Evolutionary conservation across 1,284 basidiomycete genomes (phyloP).

Genomic region (Jaminaea rosea): DNA sequence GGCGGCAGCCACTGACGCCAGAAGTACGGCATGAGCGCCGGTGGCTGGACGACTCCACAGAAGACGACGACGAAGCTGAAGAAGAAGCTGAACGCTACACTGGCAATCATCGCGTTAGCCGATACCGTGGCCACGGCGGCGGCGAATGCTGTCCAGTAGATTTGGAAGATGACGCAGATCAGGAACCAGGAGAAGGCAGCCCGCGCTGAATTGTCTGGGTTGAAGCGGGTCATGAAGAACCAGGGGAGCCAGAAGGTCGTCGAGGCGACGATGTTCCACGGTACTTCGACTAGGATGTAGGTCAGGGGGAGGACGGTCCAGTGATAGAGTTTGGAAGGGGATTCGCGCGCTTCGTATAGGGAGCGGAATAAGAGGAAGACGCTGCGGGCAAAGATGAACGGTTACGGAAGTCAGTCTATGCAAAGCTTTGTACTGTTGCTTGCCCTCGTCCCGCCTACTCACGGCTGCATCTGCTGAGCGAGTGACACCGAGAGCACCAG

Average conservation of each 20-base stretch:
- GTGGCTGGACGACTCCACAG: constrained; percentile 50
- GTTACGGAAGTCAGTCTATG: too few species aligned
- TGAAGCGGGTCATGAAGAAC: constrained; percentile 33
- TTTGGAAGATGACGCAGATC: constrained; percentile 32
- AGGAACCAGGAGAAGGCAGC: constrained; percentile 25
- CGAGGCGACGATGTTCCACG: constrained; percentile 36
- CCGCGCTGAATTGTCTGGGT: constrained; percentile 6
- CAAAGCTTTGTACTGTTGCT: too few species aligned
- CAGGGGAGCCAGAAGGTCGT: constrained; percentile 37
- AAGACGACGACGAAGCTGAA: constrained; percentile 61
- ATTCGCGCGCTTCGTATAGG: constrained; percentile 66
- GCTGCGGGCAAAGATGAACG: too few species aligned
- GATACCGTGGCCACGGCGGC: constrained; percentile 60
- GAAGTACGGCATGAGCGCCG: constrained; percentile 29
- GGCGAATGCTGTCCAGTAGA: constrained; percentile 56
- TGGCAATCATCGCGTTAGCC: constrained; percentile 60
- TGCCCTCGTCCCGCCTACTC: too few species aligned
- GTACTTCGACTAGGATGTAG: constrained; percentile 48
- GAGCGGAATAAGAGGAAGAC: constrained; percentile 52
- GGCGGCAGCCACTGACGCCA: constrained; percentile 49
- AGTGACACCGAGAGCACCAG: constrained; percentile 35
- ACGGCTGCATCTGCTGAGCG: constrained; percentile 46
- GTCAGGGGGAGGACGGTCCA: constrained; percentile 61
- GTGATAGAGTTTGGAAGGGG: constrained; percentile 67
- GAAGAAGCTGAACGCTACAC: constrained; percentile 58